These are phyloP conservation scores for Chytriomyces hyalinus DNA, from an alignment of 192 early-diverging fungal species.

Conservation along the genomic window DNA sequence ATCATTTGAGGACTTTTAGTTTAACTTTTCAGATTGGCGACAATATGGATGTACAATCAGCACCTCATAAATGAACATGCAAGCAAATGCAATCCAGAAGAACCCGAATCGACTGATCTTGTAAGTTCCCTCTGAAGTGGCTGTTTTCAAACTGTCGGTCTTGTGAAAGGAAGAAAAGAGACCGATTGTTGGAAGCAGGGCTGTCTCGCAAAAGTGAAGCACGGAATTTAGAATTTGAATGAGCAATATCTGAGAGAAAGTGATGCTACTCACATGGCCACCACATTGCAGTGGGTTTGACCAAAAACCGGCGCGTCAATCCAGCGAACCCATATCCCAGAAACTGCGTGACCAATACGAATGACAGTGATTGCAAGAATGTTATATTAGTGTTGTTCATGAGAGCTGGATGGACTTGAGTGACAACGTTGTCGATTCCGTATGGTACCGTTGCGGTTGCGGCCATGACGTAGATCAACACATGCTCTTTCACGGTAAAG, in stretches of 20 bases:
- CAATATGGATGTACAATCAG: too few relatives aligned
- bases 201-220: too few relatives aligned
- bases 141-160: conserved; percentile 63
- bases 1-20: too few relatives aligned
- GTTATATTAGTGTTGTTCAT: conserved; percentile 30
- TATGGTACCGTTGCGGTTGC: conserved; percentile 43
- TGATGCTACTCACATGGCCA: conserved; percentile 62
- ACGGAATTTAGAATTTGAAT: too few relatives aligned
- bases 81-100: conserved; percentile 27
- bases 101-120: conserved; percentile 80
- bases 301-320: conserved; percentile 75
- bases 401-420: conserved; percentile 22
- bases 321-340: conserved; percentile 60
- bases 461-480: conserved; percentile 59
- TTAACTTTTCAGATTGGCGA: too few relatives aligned
- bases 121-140: conserved; percentile 63
- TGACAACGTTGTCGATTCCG: conserved; percentile 52
- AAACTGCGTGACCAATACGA: conserved; percentile 59
- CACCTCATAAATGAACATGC: conserved; percentile 23
- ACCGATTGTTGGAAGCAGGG: conserved; percentile 70
- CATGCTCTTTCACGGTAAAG: conserved; percentile 90
- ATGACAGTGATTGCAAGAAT: conserved; percentile 37
- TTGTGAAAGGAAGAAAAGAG: conserved; percentile 77
- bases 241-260: too few relatives aligned
- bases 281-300: conserved; percentile 82